Percentiles rank a stretch among this genome's conserved stretches.
phyloP scores from a whole-genome alignment of 768 basidiomycete species.

The Kwoniella newhampshirensis region DNA sequence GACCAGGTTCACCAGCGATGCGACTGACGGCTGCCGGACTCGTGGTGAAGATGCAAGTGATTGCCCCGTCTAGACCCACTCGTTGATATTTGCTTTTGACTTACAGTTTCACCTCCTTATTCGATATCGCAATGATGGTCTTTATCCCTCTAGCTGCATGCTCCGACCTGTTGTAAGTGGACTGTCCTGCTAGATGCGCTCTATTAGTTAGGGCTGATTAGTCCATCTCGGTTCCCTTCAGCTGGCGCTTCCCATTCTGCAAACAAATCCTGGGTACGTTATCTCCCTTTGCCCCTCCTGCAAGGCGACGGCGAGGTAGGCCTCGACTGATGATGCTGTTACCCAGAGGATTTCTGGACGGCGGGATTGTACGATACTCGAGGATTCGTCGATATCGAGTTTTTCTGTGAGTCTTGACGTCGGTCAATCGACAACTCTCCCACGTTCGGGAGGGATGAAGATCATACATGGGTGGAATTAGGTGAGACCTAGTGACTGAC shows the following conservation, averaged over 20 bases:
- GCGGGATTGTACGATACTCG: slow-evolving; percentile 27
- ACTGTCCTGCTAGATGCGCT: neutral
- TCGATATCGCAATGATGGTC: slow-evolving; percentile 36
- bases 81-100: neutral
- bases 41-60: no score
- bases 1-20: no score
- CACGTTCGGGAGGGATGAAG: no score
- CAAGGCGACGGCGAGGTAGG: no score
- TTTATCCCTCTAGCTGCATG: slow-evolving; percentile 30
- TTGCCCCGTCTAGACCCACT: no score
- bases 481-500: no score
- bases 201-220: neutral
- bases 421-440: no score
- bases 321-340: neutral
- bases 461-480: no score
- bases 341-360: slow-evolving; percentile 25
- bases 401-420: slow-evolving; percentile 34
- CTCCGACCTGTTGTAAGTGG: slow-evolving; percentile 41
- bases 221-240: neutral
- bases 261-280: slow-evolving; percentile 17
- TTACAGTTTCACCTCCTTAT: slow-evolving; percentile 32
- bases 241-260: slow-evolving; percentile 14
- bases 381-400: slow-evolving; percentile 26
- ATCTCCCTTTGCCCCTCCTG: neutral
- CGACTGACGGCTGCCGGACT: no score